These are phyloP conservation scores for Inonotus obliquus DNA, from an alignment of 1,284 basidiomycete genomes.

Conservation along the genomic window DNA sequence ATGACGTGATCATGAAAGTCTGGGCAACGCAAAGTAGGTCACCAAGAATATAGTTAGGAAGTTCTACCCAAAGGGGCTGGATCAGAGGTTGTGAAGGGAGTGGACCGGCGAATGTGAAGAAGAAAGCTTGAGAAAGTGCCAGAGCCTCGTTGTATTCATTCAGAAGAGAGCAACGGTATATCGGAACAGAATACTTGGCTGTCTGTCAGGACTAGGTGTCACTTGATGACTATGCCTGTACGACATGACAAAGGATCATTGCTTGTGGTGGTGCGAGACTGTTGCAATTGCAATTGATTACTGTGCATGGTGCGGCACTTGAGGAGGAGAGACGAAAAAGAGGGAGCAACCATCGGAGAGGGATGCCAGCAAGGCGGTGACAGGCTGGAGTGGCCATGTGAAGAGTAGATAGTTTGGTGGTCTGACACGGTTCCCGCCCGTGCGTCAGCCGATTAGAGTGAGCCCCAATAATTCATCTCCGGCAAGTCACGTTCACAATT, in stretches of 20 bases:
- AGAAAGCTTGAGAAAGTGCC: neutral
- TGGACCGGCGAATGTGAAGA: neutral
- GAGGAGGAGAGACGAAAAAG: neutral
- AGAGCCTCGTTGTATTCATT: neutral
- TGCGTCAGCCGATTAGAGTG: neutral
- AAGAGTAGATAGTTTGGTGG: neutral
- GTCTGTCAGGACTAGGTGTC: neutral
- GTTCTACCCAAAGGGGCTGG: neutral
- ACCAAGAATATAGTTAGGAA: neutral
- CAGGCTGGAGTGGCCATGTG: neutral
- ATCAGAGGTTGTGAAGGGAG: neutral
- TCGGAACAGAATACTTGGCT: neutral
- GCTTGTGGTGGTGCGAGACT: neutral
- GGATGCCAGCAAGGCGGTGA: neutral
- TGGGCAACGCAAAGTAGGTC: neutral
- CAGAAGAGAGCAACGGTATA: neutral
- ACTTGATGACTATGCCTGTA: neutral
- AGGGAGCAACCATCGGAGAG: neutral
- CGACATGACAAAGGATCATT: neutral
- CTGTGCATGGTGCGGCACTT: neutral
- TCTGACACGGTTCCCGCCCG: neutral
- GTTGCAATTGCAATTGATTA: neutral
- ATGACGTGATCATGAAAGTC: neutral
- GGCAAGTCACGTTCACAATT: conserved; percentile 1
- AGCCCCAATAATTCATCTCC: neutral